Evolutionary conservation across 805 yeast species (phyloP).

Genomic region (Nakazawaea sp.): DNA sequence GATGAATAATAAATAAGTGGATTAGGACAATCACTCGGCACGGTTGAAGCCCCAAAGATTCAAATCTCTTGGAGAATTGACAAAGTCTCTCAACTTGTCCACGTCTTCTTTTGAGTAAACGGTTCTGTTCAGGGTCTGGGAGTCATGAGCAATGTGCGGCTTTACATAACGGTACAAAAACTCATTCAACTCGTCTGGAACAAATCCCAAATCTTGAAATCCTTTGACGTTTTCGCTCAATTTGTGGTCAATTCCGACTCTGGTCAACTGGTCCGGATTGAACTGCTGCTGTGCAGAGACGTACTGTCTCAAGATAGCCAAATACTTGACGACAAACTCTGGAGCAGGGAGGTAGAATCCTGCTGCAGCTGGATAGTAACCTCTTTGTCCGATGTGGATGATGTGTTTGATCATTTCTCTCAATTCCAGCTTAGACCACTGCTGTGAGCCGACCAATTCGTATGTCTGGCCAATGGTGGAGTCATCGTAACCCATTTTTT

Average conservation of each 20-base stretch:
- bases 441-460: constrained; percentile 72
- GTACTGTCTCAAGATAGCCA: constrained; percentile 36
- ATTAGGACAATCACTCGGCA: not conserved
- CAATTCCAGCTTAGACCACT: constrained; percentile 52
- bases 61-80: constrained; percentile 25
- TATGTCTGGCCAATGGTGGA: constrained; percentile 69
- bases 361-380: constrained; percentile 28
- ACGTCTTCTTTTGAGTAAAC: constrained; percentile 29
- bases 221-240: constrained; percentile 55
- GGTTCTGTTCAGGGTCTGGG: constrained; percentile 29
- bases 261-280: constrained; percentile 69
- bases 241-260: constrained; percentile 62
- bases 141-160: constrained; percentile 26
- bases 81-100: constrained; percentile 27
- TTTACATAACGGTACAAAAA: constrained; percentile 37
- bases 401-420: constrained; percentile 59
- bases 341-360: constrained; percentile 34
- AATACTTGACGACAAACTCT: constrained; percentile 35
- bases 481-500: constrained; percentile 75
- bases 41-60: constrained; percentile 3
- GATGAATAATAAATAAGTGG: constrained; percentile 4
- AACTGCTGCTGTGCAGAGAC: constrained; percentile 31
- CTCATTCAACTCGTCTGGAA: constrained; percentile 45
- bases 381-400: constrained; percentile 26
- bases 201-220: constrained; percentile 66